Percentiles rank a stretch among this genome's conserved stretches.
These are phyloP conservation scores for Cruciata laevipes DNA, from an alignment of 257 asterid genomes.

Conservation along the genomic window DNA sequence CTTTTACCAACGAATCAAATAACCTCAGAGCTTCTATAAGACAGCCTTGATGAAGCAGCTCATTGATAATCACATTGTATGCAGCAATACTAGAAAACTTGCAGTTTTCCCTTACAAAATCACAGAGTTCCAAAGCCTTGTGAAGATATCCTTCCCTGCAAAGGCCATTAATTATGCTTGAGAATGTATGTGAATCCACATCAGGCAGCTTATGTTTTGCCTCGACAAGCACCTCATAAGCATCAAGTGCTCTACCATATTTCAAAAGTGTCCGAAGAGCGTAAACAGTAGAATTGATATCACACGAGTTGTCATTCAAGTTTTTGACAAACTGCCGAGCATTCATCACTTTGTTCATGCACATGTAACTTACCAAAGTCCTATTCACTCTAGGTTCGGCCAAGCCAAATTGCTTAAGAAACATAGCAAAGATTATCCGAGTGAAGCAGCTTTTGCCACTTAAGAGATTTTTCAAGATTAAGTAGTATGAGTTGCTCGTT, in stretches of 20 bases:
- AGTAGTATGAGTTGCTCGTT: constrained; percentile 35
- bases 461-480: constrained; percentile 43
- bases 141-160: constrained; percentile 51
- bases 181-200: constrained; percentile 45
- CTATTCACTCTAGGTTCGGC: constrained; percentile 36
- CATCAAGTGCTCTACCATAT: constrained; percentile 50
- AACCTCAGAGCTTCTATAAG: constrained; percentile 77
- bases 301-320: constrained; percentile 27
- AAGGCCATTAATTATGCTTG: constrained; percentile 55
- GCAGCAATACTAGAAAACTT: constrained; percentile 45
- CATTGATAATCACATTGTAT: constrained; percentile 65
- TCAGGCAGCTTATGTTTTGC: constrained; percentile 39
- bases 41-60: constrained; percentile 74
- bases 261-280: constrained; percentile 39
- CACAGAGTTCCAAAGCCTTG: constrained; percentile 62
- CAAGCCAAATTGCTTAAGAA: constrained; percentile 49
- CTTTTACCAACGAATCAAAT: constrained; percentile 64
- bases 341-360: constrained; percentile 41
- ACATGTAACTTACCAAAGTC: constrained; percentile 39
- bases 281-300: constrained; percentile 31
- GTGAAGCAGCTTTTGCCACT: constrained; percentile 32
- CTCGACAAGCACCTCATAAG: constrained; percentile 52
- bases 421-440: constrained; percentile 40
- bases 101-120: constrained; percentile 42
- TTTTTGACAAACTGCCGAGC: constrained; percentile 42